phyloP scores from a whole-genome alignment of 2,329 filamentous ascomycete genomes.

The Aspergillus pseudoviridinutans region DNA sequence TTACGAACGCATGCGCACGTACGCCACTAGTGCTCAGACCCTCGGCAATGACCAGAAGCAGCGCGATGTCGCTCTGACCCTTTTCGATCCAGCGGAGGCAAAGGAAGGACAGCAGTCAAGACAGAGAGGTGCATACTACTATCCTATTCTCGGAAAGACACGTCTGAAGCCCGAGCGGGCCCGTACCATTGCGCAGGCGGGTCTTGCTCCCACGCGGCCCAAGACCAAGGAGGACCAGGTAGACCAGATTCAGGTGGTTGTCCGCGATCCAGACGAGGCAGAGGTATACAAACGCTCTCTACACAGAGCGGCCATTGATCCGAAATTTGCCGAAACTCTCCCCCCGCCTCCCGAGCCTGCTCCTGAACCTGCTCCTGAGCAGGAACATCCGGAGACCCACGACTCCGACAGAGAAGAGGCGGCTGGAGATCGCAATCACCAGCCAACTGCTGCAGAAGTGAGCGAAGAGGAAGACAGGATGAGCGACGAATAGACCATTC shows the following conservation, averaged over 20 bases:
- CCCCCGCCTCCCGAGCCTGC: conserved; percentile 26
- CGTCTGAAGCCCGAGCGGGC: conserved; percentile 50
- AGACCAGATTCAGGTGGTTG: conserved; percentile 50
- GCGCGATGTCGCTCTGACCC: conserved; percentile 55
- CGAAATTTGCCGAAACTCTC: conserved; percentile 36
- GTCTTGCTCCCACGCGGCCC: conserved; percentile 35
- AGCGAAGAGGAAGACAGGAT: conserved; percentile 15
- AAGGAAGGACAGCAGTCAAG: conserved; percentile 25
- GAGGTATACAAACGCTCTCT: conserved; percentile 47
- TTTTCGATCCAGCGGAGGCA: conserved; percentile 49
- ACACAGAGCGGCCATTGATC: conserved; percentile 45
- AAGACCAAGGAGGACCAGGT: conserved; percentile 45
- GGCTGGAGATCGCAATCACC: conserved; percentile 8
- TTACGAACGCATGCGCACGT: conserved; percentile 56
- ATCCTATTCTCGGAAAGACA: conserved; percentile 57
- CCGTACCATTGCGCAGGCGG: conserved; percentile 41
- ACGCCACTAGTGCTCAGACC: conserved; percentile 54
- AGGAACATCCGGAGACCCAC: conserved; percentile 7
- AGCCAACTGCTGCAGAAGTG: conserved; percentile 8
- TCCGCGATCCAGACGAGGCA: conserved; percentile 48
- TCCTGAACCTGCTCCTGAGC: conserved; percentile 2
- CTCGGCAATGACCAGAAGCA: conserved; percentile 51
- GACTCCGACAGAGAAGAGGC: conserved; percentile 4
- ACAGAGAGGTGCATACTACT: conserved; percentile 58
- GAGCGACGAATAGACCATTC: conserved; percentile 17